Evolutionary conservation across 345 rosid genomes (phyloP), one percentile per base, ranked within the genome.

Genomic region (Punica granatum): DNA sequence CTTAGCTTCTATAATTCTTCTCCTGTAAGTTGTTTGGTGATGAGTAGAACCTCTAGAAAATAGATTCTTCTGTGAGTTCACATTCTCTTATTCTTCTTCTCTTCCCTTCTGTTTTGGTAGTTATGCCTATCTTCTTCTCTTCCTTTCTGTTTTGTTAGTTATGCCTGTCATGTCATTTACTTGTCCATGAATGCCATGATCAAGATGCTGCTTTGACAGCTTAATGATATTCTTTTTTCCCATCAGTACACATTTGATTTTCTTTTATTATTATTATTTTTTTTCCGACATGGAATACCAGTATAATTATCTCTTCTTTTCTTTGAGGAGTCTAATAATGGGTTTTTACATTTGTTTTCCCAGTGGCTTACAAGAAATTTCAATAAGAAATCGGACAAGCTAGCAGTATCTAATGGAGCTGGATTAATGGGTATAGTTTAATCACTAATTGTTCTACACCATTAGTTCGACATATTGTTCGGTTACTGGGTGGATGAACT

Each of bases 351-450:
- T 37, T 54, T 41, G 65, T 69, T 70, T 67, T 73, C 73, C 31
- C 79, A 90, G 96, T 86, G 90, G 90, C 90, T 90, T 58, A 77
- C 77, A 60, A 88, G 83, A 80, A 83, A 87, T 75, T 77, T 84
- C 70, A 78, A 70, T 66, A 88, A 88, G 87, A 90, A 86, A 81
- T 79, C 73, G 67, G 98, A 85, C 70, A 92, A 90, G 75, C 62
- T 78, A 56, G 76, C 67, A 70, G 67, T 82, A 53, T 74, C 81
- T 67, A 79, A 72, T 70, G 90, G 83, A 66, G 70, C 82, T 67
- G 77, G 80, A 64, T 64, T 60, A 64, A 62, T 49, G 70, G 96
- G 96, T 88, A 78, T 59, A 67, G 25, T 26, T 65, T 63, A 32
- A 34, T 49, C 67, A 14, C 64, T 33, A 68, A 15, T 66, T 48